A percentile compares a stretch with the other conserved stretches of the same genome.
phyloP scores from a whole-genome alignment of 176 grass and related monocot genomes.

The Eremochloa ophiuroides region DNA sequence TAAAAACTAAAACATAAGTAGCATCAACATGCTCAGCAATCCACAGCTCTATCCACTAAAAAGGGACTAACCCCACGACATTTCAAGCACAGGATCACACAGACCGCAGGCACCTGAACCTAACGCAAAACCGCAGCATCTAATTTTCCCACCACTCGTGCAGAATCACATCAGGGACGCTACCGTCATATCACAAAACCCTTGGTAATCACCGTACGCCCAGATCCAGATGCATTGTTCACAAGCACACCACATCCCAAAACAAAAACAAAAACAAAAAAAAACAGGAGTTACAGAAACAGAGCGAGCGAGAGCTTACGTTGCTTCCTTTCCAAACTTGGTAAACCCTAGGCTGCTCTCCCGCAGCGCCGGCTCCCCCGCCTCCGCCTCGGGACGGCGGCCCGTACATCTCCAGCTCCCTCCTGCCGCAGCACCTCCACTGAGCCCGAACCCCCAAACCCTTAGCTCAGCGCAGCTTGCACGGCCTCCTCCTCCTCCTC shows the following conservation, averaged over 20 bases:
- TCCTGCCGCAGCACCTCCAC: not conserved
- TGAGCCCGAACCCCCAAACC: not conserved
- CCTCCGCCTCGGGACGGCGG: constrained; percentile 46
- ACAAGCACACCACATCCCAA: not conserved
- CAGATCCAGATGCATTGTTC: constrained; percentile 63
- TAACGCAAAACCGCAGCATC: not conserved
- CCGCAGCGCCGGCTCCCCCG: constrained; percentile 16
- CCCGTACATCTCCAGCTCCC: constrained; percentile 53
- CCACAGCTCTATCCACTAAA: not conserved
- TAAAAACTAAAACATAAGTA: not conserved
- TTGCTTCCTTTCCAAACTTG: constrained; percentile 92
- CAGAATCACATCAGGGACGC: not conserved
- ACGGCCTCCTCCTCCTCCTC: not conserved
- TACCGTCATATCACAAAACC: constrained; percentile 14
- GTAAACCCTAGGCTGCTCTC: constrained; percentile 77
- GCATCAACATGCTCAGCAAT: not conserved
- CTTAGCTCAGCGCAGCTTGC: not conserved
- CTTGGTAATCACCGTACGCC: not conserved
- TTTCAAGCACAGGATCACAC: not conserved
- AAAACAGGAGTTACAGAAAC: not conserved
- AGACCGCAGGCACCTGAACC: not conserved
- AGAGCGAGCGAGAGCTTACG: constrained; percentile 49
- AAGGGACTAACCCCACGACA: not conserved
- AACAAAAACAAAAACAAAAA: too few relatives aligned
- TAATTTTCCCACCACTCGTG: not conserved